Evolutionary conservation across 2,329 filamentous ascomycete genomes (phyloP), one percentile per base, ranked within the genome.

Genomic region (Cercospora janseana): DNA sequence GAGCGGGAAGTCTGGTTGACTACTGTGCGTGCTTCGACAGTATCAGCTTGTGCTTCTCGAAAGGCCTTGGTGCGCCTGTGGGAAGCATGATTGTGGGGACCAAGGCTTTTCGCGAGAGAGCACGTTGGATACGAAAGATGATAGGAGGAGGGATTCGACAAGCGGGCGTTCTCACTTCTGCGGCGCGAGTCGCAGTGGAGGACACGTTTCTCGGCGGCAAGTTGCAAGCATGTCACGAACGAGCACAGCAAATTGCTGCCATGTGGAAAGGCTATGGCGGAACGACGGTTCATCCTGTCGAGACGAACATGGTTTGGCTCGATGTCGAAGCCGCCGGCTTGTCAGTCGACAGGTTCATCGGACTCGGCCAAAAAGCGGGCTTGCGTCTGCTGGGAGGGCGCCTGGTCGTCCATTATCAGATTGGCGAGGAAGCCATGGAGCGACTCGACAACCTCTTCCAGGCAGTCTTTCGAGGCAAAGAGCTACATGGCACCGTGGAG

Each of bases 271-370:
- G 71, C 12, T 73, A 83, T 44, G 88, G 88, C 4, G 89, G 88
- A 1, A 81, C 79, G 69, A 70, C 89, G 49, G 69, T 76, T 15
- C 76, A 84, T 52, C 85, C 86, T 0, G 84, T 87, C 1, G 84
- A 95, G 64, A 94, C 89, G n/a, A 95, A 95, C 70, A 94, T 95
- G 87, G 81, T 88, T 26, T 95, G 88, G 88, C 64, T 94, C 51
- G 85, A 94, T 66, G 72, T 93, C 12, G 78, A 81, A 23, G 77
- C 77, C 1, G 78, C 80, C 8, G 79, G 80, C 0, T 66, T 84
- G 24, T 70, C 73, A 3, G 66, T 66, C 4, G 74, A 78, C 44
- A 73, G 78, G 31, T 79, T 83, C 53, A 75, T 79, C 7, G 72
- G 75, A 49, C 67, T 79, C 28, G 82, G 75, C 2, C 69, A 78